A percentile compares a stretch with the other conserved stretches of the same genome.
phyloP scores from a whole-genome alignment of 768 basidiomycete species.

The Macrolepiota albuminosa region DNA sequence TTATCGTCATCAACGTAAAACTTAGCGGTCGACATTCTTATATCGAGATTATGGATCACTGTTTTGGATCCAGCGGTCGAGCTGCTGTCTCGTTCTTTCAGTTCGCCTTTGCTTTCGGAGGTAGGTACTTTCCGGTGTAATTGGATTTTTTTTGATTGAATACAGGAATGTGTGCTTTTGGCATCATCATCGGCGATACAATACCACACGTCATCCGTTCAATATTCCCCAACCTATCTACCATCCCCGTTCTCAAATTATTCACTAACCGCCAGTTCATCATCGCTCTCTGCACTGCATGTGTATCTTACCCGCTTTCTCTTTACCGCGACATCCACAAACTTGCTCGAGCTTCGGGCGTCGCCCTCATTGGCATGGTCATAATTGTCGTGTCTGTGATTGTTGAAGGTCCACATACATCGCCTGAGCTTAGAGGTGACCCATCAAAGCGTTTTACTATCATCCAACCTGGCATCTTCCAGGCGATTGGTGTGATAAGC shows the following conservation, averaged over 20 bases:
- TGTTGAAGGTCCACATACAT: slow-evolving; percentile 73
- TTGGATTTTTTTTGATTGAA: slow-evolving; percentile 3
- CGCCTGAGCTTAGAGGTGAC: slow-evolving; percentile 72
- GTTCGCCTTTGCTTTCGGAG: slow-evolving; percentile 96
- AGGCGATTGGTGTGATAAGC: slow-evolving; percentile 96
- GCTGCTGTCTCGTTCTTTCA: slow-evolving; percentile 96
- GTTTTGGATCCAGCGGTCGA: slow-evolving; percentile 88
- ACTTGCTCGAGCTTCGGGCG: slow-evolving; percentile 84
- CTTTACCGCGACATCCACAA: slow-evolving; percentile 98
- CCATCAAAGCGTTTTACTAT: slow-evolving; percentile 70
- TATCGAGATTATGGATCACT: slow-evolving; percentile 91
- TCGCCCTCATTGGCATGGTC: slow-evolving; percentile 90
- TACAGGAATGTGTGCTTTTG: slow-evolving; percentile 96
- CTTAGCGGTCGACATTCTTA: slow-evolving; percentile 89
- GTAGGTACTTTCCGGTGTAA: slow-evolving; percentile 31
- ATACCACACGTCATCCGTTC: slow-evolving; percentile 91
- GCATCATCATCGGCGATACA: slow-evolving; percentile 97
- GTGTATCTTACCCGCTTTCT: slow-evolving; percentile 91
- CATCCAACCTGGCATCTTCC: slow-evolving; percentile 78
- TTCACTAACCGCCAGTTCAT: slow-evolving; percentile 87
- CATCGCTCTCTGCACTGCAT: slow-evolving; percentile 80
- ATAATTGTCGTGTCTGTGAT: slow-evolving; percentile 88
- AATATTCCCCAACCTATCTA: slow-evolving; percentile 65
- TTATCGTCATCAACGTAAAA: slow-evolving; percentile 95
- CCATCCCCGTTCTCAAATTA: slow-evolving; percentile 69